Conservation (phyloP, 441 rosid genomes). For the Jatropha multifida region DNA sequence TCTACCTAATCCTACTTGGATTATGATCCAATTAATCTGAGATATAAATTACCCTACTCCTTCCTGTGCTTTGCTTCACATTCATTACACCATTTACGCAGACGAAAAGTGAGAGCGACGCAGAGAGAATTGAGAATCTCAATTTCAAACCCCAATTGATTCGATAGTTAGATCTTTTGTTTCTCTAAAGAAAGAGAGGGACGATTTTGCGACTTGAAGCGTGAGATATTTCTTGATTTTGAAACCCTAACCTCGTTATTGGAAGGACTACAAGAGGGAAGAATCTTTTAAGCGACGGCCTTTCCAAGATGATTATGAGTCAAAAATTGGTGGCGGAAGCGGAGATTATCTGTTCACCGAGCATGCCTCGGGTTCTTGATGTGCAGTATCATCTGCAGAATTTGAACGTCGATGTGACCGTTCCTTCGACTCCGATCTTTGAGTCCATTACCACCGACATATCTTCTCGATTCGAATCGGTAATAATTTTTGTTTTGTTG, state of each 20-base stretch:
- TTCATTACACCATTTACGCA: neutral
- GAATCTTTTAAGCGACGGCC: neutral
- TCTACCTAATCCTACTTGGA: neutral
- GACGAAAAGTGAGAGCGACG: neutral
- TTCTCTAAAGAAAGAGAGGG: neutral
- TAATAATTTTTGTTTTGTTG: slow-evolving; percentile 7
- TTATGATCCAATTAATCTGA: neutral
- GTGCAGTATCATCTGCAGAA: slow-evolving; percentile 50
- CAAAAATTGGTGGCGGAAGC: slow-evolving; percentile 55
- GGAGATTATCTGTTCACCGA: slow-evolving; percentile 35
- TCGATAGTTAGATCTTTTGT: neutral
- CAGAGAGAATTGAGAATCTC: neutral
- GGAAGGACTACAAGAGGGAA: neutral
- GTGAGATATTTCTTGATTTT: neutral
- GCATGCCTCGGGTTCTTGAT: slow-evolving; percentile 43
- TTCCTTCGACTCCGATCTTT: slow-evolving; percentile 35
- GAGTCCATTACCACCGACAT: slow-evolving; percentile 41
- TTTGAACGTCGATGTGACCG: slow-evolving; percentile 39
- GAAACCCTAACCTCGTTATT: neutral
- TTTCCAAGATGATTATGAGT: slow-evolving; percentile 41
- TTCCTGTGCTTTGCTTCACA: neutral
- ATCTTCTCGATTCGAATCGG: slow-evolving; percentile 43
- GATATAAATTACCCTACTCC: neutral
- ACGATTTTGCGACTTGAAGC: neutral
- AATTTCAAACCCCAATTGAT: slow-evolving; percentile 11